A percentile compares a stretch with the other conserved stretches of the same genome.
Conservation (phyloP, 768 basidiomycete genomes). For the Lactifluus volemus region DNA sequence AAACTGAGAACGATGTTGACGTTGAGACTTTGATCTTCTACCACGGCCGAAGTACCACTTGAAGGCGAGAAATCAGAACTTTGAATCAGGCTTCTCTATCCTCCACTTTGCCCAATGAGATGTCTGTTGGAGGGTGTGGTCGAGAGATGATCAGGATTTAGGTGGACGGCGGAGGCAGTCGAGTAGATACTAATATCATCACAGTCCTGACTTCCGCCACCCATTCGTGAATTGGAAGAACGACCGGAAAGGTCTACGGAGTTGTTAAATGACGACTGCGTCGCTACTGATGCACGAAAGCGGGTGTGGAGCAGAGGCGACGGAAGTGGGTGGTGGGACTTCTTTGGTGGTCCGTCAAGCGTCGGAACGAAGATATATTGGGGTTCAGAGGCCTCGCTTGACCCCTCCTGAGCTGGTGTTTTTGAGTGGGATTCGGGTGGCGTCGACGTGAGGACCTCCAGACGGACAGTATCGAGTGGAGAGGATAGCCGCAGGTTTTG, state of each 20-base stretch:
- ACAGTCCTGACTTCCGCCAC: slow-evolving; percentile 11
- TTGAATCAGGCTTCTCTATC: not conserved
- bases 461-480: slow-evolving; percentile 52
- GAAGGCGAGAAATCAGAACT: not conserved
- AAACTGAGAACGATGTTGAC: too few relatives aligned
- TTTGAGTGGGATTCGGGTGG: slow-evolving; percentile 18
- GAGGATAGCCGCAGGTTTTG: slow-evolving; percentile 34
- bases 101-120: not conserved
- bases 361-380: not conserved
- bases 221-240: slow-evolving; percentile 9
- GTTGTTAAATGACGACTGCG: slow-evolving; percentile 26
- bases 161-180: slow-evolving; percentile 28
- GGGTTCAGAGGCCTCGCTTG: not conserved
- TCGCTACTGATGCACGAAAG: slow-evolving; percentile 36
- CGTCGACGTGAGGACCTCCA: slow-evolving; percentile 40
- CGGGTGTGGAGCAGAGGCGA: slow-evolving; percentile 43
- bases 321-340: slow-evolving; percentile 23
- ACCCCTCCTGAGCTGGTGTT: not conserved
- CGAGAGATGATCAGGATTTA: slow-evolving; percentile 24
- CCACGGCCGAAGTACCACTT: not conserved
- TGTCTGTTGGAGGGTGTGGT: not conserved
- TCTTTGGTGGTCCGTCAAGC: slow-evolving; percentile 11
- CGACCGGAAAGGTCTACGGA: slow-evolving; percentile 7
- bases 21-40: too few relatives aligned
- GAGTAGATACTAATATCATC: slow-evolving; percentile 33